These are phyloP conservation scores for Amanita thiersii DNA, from an alignment of 768 basidiomycete species.

Conservation along the genomic window DNA sequence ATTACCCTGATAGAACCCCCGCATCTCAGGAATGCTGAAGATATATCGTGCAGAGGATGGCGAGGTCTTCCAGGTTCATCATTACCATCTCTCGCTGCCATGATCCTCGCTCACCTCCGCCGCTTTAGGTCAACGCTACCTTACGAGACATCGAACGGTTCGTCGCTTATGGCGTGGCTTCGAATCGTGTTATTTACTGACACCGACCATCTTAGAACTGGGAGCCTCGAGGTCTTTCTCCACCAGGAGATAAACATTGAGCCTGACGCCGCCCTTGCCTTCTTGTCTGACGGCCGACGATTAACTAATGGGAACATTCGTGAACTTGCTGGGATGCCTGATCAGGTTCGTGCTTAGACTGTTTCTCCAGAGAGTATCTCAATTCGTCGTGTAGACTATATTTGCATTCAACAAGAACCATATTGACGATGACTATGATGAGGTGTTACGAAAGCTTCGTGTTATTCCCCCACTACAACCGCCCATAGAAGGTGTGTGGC, in stretches of 20 bases:
- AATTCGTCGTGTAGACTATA: constrained; percentile 40
- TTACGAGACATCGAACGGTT: constrained; percentile 76
- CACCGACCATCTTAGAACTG: constrained; percentile 31
- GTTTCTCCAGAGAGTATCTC: background rate
- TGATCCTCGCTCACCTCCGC: constrained; percentile 1
- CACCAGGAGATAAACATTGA: constrained; percentile 66
- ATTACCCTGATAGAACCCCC: background rate
- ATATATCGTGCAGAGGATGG: constrained; percentile 63
- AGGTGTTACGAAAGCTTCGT: constrained; percentile 56
- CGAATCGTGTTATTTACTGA: constrained; percentile 8
- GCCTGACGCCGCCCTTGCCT: constrained; percentile 63
- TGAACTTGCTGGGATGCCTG: constrained; percentile 66
- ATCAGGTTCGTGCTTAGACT: constrained; percentile 46
- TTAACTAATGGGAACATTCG: constrained; percentile 64
- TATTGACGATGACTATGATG: constrained; percentile 59
- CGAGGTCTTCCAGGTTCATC: constrained; percentile 47
- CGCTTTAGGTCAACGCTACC: constrained; percentile 46
- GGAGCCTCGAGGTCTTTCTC: constrained; percentile 64
- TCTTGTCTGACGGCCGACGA: constrained; percentile 72
- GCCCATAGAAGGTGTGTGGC: constrained; percentile 55
- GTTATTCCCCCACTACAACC: constrained; percentile 57
- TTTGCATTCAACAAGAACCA: constrained; percentile 82
- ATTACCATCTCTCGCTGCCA: background rate
- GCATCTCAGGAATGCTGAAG: constrained; percentile 46
- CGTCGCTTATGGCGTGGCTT: constrained; percentile 9